Conservation (phyloP, 805 yeast species). For the Torulaspora gathmanii region DNA sequence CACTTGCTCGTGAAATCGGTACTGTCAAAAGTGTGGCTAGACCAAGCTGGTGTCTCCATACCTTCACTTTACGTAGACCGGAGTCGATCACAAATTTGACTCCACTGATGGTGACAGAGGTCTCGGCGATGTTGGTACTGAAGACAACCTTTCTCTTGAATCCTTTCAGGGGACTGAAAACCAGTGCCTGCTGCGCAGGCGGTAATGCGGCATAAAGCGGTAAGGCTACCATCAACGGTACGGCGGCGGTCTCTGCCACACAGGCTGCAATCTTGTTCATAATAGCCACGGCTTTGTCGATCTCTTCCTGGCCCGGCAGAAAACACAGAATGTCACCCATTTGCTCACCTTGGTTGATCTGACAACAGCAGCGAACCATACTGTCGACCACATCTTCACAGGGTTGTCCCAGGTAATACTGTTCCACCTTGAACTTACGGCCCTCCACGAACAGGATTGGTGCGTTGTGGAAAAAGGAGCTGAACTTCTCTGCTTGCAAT, state of each 20-base stretch:
- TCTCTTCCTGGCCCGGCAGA: conserved; percentile 95
- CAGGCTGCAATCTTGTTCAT: conserved; percentile 57
- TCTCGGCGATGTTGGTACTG: conserved; percentile 96
- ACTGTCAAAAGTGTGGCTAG: conserved; percentile 88
- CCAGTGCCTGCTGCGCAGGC: conserved; percentile 73
- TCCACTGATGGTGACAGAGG: conserved; percentile 94
- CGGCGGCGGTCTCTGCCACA: conserved; percentile 53
- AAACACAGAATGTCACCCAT: conserved; percentile 88
- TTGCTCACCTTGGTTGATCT: conserved; percentile 72
- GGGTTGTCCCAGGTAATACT: conserved; percentile 56
- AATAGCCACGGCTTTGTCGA: conserved; percentile 72
- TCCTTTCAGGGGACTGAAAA: conserved; percentile 62
- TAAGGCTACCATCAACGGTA: conserved; percentile 68
- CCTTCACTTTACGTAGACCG: conserved; percentile 88
- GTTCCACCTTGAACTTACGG: conserved; percentile 76
- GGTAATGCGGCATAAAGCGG: conserved; percentile 95
- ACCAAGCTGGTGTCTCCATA: conserved; percentile 91
- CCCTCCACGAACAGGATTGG: conserved; percentile 90
- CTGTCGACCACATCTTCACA: conserved; percentile 83
- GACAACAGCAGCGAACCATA: conserved; percentile 66
- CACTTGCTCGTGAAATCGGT: conserved; percentile 90
- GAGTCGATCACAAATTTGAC: conserved; percentile 89
- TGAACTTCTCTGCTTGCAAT: conserved; percentile 76
- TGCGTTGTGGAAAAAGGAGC: conserved; percentile 69
- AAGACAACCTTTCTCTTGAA: conserved; percentile 78